Conservation (phyloP, 192 early-diverging fungal genomes). For the Podila epicladia region DNA sequence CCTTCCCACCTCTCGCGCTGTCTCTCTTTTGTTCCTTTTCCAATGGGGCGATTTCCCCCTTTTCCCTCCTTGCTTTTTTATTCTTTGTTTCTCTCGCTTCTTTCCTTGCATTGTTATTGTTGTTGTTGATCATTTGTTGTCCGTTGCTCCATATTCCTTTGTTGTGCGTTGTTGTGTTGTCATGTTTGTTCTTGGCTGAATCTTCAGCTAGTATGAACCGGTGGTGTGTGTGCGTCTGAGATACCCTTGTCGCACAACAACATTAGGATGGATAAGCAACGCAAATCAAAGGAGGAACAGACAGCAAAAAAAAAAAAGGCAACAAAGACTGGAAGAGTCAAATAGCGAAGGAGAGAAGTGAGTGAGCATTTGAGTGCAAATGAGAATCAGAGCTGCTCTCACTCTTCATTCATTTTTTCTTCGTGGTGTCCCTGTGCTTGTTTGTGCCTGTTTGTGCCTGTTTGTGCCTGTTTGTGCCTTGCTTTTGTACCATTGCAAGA, state of each 20-base stretch:
- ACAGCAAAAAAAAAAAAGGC: not conserved
- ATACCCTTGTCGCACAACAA: no score
- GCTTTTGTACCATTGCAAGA: no score
- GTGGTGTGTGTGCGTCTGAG: no score
- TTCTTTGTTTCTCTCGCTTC: not conserved
- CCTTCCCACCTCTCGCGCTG: not conserved
- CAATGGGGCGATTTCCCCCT: no score
- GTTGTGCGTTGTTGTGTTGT: no score
- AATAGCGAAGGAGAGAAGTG: slow-evolving; percentile 2
- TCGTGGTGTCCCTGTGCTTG: no score
- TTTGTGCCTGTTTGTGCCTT: no score
- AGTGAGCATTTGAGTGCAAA: not conserved
- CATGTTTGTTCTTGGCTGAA: no score
- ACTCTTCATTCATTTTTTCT: not conserved
- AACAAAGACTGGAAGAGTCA: not conserved
- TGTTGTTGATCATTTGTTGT: not conserved
- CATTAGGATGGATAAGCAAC: not conserved
- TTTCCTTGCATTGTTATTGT: not conserved
- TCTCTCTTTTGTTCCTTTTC: not conserved
- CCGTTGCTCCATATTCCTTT: no score
- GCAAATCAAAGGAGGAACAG: not conserved
- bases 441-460: no score
- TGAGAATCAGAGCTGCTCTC: slow-evolving; percentile 2
- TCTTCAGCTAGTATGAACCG: no score
- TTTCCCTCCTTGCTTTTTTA: no score